Evolutionary conservation across 257 asterid genomes (phyloP), one percentile per base, ranked within the genome.

Genomic region (Thymus quinquecostatus): DNA sequence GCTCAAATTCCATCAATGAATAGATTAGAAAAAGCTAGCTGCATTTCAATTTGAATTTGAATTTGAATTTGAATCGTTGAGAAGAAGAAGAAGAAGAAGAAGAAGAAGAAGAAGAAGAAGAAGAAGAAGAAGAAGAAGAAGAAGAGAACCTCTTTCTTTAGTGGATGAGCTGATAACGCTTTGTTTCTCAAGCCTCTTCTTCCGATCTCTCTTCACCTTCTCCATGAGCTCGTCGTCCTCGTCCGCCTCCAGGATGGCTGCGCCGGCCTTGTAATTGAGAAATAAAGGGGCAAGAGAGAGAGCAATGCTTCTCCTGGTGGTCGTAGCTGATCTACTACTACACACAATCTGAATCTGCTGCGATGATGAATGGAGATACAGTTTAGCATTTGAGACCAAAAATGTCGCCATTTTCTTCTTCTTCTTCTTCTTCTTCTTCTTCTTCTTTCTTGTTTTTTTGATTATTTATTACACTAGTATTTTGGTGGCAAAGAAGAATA

Each of bases 171-270:
- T 79, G 73, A 95, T 79, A 58, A 77, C 75, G 47, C 80, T 92
- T 62, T 84, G 97, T 69, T 70, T 86, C 81, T 92, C 96, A 55
- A 92, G 82, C 84, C 98, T 87, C 89, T 88, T 95, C 87, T 88
- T 92, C 80, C 97, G 82, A 33, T 95, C 99, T 55, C 27, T 75
- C 77, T 88, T 95, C 48, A 95, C 93, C 82, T 90, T 95, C 73
- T 92, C 97, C 88, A 92, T n/a, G 49, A 95, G 82, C 71, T 92
- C 96, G 9, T 74, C 87, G 58, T 89, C 99, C 6, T 92, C 99
- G 0, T 89, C 99, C 36, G 96, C 97, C 83, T 95, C 98, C 5
- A 95, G 77, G 40, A 95, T 89, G 51, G 99, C 94, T 13, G 96
- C 97, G 64, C 82, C 81, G 65, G 96, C 96, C 57, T 80, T 64